These are phyloP conservation scores for Geranium incanum DNA, from an alignment of 441 rosid genomes.

Conservation along the genomic window DNA sequence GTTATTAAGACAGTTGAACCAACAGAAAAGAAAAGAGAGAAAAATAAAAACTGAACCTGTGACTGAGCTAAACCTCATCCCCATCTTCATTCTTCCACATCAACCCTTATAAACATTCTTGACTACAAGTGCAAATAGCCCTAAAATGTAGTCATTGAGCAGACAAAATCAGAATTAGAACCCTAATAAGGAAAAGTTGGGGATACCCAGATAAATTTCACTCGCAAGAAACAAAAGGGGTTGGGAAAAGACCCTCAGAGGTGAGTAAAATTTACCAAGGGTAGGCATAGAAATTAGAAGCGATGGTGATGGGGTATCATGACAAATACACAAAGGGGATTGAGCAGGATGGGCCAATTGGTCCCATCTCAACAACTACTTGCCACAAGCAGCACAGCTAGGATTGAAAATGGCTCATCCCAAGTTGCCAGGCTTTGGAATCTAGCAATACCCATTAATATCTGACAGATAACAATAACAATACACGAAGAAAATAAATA, in stretches of 20 bases:
- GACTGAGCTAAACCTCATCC: conserved; percentile 15
- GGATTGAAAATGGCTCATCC: conserved; percentile 33
- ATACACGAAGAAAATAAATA: not conserved
- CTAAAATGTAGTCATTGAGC: not conserved
- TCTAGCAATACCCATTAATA: conserved; percentile 11
- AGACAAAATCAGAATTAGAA: not conserved
- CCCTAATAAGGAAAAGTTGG: conserved; percentile 26
- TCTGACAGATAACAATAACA: conserved; percentile 7
- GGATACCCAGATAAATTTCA: conserved; percentile 19
- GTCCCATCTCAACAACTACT: conserved; percentile 45
- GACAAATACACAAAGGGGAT: conserved; percentile 32
- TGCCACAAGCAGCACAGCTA: conserved; percentile 36
- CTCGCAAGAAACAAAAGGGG: conserved; percentile 11
- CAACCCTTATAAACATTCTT: not conserved
- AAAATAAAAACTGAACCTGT: conserved; percentile 24
- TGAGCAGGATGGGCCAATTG: conserved; percentile 37
- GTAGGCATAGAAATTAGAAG: conserved; percentile 40
- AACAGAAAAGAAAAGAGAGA: conserved; percentile 10
- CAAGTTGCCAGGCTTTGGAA: conserved; percentile 2
- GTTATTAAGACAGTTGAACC: conserved; percentile 34
- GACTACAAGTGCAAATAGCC: not conserved
- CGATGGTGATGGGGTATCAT: conserved; percentile 51
- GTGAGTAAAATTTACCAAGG: conserved; percentile 25
- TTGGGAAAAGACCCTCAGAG: conserved; percentile 4
- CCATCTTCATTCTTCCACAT: not conserved